Evolutionary conservation across 768 basidiomycete species (phyloP).

Genomic region (Russula abietina): DNA sequence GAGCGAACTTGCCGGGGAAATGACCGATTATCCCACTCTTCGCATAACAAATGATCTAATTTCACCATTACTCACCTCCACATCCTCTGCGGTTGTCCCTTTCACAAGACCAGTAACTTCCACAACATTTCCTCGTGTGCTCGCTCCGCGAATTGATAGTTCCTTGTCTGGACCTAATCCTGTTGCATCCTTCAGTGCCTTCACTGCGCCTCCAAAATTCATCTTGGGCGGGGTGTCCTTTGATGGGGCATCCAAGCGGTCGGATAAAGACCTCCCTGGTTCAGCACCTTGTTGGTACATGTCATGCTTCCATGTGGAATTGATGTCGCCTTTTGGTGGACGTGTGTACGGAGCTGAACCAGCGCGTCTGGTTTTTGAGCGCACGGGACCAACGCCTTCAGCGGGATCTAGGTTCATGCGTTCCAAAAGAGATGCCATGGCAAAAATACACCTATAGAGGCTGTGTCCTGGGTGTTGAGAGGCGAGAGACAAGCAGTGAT

Average conservation of each 20-base stretch:
- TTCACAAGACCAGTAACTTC: slow-evolving; percentile 25
- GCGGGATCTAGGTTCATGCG: slow-evolving; percentile 23
- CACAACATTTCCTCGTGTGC: slow-evolving; percentile 25
- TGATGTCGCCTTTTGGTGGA: slow-evolving; percentile 24
- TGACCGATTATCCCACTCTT: background rate
- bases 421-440: slow-evolving; percentile 25
- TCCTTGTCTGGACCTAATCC: slow-evolving; percentile 10
- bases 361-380: slow-evolving; percentile 21
- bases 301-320: slow-evolving; percentile 24
- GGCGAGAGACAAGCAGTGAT: background rate
- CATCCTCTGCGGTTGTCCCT: slow-evolving; percentile 26
- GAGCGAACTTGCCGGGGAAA: background rate
- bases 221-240: slow-evolving; percentile 20
- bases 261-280: slow-evolving; percentile 17
- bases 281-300: slow-evolving; percentile 16
- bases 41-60: background rate
- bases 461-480: background rate
- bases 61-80: slow-evolving; percentile 14
- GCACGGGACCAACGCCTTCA: slow-evolving; percentile 20
- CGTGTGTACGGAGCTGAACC: slow-evolving; percentile 23
- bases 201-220: slow-evolving; percentile 23
- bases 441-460: background rate
- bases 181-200: slow-evolving; percentile 24
- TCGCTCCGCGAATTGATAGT: slow-evolving; percentile 25
- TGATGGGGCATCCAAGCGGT: slow-evolving; percentile 15